phyloP scores from a whole-genome alignment of 495 filamentous ascomycete genomes.

The Aspergillus campestris region DNA sequence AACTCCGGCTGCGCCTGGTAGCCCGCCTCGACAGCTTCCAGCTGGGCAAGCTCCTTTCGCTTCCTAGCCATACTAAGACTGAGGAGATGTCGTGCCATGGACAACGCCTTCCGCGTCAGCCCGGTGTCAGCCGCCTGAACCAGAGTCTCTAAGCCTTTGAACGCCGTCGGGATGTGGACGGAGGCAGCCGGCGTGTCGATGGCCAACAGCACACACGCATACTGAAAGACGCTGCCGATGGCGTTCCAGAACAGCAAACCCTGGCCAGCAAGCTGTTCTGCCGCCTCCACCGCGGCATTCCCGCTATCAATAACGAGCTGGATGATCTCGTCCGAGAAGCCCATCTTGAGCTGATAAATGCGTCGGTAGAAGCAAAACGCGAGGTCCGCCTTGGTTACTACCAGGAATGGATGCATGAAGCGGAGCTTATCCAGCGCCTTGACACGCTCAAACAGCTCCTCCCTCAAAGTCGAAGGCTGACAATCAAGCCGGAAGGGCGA shows the following conservation, averaged over 20 bases:
- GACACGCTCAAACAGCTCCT: constrained; percentile 19
- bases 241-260: constrained; percentile 26
- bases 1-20: constrained; percentile 9
- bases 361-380: constrained; percentile 28
- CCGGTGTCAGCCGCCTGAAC: constrained; percentile 19
- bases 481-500: constrained; percentile 17
- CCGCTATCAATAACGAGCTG: constrained; percentile 18
- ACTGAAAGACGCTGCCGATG: constrained; percentile 28
- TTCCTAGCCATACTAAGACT: constrained; percentile 21
- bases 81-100: constrained; percentile 23
- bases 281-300: constrained; percentile 16
- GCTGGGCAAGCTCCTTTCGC: constrained; percentile 19
- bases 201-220: constrained; percentile 20
- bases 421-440: constrained; percentile 8
- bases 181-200: constrained; percentile 19
- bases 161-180: constrained; percentile 15
- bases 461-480: constrained; percentile 9
- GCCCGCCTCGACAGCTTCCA: constrained; percentile 22
- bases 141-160: constrained; percentile 22
- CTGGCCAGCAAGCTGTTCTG: constrained; percentile 16
- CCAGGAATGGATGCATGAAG: constrained; percentile 20
- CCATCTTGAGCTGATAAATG: constrained; percentile 19
- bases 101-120: constrained; percentile 23
- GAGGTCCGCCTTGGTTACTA: constrained; percentile 23
- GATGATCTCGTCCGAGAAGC: constrained; percentile 16